Evolutionary conservation across 345 rosid species (phyloP).

Genomic region (Draba incana): DNA sequence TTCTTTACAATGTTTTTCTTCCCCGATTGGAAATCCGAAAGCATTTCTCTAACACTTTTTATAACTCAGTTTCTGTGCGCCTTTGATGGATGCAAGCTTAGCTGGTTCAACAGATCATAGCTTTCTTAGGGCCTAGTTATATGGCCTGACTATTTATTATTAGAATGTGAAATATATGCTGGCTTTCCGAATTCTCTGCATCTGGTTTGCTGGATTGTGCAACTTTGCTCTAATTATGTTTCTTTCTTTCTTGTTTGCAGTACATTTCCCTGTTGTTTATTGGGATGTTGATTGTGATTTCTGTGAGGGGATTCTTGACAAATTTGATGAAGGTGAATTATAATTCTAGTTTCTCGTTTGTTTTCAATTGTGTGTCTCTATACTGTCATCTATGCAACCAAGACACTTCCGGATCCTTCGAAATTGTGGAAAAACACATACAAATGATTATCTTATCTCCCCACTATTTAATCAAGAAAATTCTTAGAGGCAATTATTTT

Average conservation of each 20-base stretch:
- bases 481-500: not conserved
- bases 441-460: not conserved
- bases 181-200: not conserved
- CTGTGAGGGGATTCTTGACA: constrained; percentile 92
- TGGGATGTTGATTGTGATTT: constrained; percentile 86
- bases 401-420: not conserved
- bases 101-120: constrained; percentile 1
- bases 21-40: constrained; percentile 6
- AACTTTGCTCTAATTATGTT: constrained; percentile 8
- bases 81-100: constrained; percentile 21
- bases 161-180: constrained; percentile 1
- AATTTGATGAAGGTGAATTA: constrained; percentile 84
- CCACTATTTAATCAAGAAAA: not conserved
- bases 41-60: not conserved
- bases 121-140: constrained; percentile 2
- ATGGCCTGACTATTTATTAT: not conserved
- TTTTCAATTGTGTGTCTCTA: not conserved
- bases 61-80: constrained; percentile 4
- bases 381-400: constrained; percentile 16
- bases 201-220: not conserved
- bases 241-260: constrained; percentile 53
- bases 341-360: constrained; percentile 1
- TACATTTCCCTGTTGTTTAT: constrained; percentile 90
- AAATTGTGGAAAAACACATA: constrained; percentile 1
- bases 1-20: constrained; percentile 11